Evolutionary conservation across 225 moss, liverwort and hornwort genomes (phyloP).

Genomic region (Polytrichum commune): DNA sequence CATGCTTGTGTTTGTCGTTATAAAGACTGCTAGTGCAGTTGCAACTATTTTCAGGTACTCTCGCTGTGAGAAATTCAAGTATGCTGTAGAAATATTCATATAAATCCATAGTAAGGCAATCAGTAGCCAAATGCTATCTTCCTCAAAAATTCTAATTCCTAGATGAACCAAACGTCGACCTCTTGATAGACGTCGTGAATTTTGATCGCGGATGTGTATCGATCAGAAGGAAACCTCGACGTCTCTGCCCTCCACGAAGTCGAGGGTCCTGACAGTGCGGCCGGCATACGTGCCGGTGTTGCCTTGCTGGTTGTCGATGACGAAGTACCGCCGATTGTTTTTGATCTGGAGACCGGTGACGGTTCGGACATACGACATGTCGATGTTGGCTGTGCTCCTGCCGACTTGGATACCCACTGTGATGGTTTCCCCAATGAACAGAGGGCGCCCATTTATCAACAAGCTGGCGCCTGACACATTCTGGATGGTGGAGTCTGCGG

Average conservation of each 20-base stretch:
- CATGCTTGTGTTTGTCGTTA: no score
- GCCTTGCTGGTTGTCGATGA: constrained; percentile 22
- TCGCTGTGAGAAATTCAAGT: no score
- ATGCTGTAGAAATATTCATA: no score
- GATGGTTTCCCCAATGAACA: constrained; percentile 11
- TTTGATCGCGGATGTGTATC: no score
- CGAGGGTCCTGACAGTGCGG: constrained; percentile 26
- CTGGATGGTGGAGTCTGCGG: constrained; percentile 36
- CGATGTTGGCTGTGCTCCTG: constrained; percentile 19
- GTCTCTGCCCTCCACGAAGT: constrained; percentile 42
- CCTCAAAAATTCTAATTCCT: no score
- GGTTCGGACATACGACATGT: constrained; percentile 19
- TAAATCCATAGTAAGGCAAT: no score
- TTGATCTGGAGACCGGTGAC: constrained; percentile 17
- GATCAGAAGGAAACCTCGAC: constrained; percentile 1
- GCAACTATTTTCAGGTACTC: no score
- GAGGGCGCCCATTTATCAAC: constrained; percentile 15
- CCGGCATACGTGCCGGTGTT: constrained; percentile 20
- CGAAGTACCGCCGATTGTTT: constrained; percentile 29
- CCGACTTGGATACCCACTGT: constrained; percentile 21
- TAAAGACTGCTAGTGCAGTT: no score
- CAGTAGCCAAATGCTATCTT: no score
- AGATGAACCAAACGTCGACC: no score
- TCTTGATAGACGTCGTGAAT: no score
- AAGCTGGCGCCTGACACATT: constrained; percentile 30